Base-by-base conservation (phyloP, 2,329 filamentous ascomycete species). In the Mycogone perniciosa region DNA sequence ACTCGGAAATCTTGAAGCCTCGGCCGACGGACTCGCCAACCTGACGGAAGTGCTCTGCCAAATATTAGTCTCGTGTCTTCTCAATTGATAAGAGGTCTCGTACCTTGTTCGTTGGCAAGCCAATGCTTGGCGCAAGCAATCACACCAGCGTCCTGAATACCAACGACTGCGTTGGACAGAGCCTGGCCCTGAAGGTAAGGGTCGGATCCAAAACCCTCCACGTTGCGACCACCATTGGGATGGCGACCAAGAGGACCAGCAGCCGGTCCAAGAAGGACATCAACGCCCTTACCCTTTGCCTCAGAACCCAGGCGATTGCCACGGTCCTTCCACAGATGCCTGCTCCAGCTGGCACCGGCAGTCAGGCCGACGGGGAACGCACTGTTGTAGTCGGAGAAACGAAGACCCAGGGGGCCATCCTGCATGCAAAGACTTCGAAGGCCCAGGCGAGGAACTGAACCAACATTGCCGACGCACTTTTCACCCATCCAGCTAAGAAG, bases 101-200 rank as follows among this genome's bases (percentile, higher is more conserved):
- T 59, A 69, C 68, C 67, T 71, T 90, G 88, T 68, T 89, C 86
- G 59, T 91, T 88, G 44, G 71, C 77, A 52, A 89, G 80, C 64
- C 74, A 86, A 64, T 91, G 87, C 75, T 91, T 92, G 43, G 86
- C 85, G 61, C 86, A 90, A 54, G 90, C 89, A 69, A 95, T 86
- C 48, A 92, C 81, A 64, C 89, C 89, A 10, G 84, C 82, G 61
- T 85, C 80, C 65, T 95, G 90, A 41, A 95, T 91, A 54, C 90
- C 90, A 63, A 81, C 78, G 54, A 95, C 78, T 1, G 85, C 88
- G 63, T 87, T 76, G 35, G 81, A 81, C 58, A 91, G 84, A 48
- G 82, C 81, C 56, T 85, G 73, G 47, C 86, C 90, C 47, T 88
- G 84, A 47, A 89, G 71, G 46, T 86, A 86, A 2, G 88, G 88